Evolutionary conservation across 108 stramenopile genomes (phyloP), one percentile per base, ranked within the genome.

Genomic region (Seminavis robusta): DNA sequence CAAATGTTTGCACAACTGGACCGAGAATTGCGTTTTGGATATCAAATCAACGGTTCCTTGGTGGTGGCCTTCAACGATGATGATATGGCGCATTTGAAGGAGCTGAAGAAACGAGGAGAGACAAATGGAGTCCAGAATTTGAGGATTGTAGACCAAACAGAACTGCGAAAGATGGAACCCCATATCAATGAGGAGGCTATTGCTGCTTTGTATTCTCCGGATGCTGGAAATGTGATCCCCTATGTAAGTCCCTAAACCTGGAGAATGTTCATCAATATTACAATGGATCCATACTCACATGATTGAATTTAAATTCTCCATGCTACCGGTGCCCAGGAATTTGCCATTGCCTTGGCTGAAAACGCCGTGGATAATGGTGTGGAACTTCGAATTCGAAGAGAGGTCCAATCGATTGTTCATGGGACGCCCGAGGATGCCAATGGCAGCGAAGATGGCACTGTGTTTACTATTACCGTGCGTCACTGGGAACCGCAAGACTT

Each of bases 311-410:
- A n/a, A n/a, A n/a, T n/a, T n/a, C n/a, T n/a, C n/a, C n/a, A n/a
- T n/a, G n/a, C n/a, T n/a, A n/a, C n/a, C n/a, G n/a, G n/a, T n/a
- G 34, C 34, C 34, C n/a, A n/a, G n/a, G n/a, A 86, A 46, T 92
- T 61, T 63, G 76, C 85, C 17, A 83, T 86, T 55, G 86, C 86
- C 3, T 49, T 92, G 23, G 79, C 74, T 20, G 90, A 92, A 63
- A 92, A 92, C 64, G 90, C 90, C 1, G 83, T 84, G 2, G 86
- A 86, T 59, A 92, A 92, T 60, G 90, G 90, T 20, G 86, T 85
- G 7, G 82, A 92, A 56, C 50, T 92, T n/a, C 66, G 83, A 8
- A 87, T 87, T 52, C 69, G 86, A 21, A 57, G 83, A 17, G 59
- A 86, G 70, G 86, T 92, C 0, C 61, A 68, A 1, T 52, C 40